phyloP scores from a whole-genome alignment of 2,329 filamentous ascomycete species.

The Stagonosporopsis rhizophila region DNA sequence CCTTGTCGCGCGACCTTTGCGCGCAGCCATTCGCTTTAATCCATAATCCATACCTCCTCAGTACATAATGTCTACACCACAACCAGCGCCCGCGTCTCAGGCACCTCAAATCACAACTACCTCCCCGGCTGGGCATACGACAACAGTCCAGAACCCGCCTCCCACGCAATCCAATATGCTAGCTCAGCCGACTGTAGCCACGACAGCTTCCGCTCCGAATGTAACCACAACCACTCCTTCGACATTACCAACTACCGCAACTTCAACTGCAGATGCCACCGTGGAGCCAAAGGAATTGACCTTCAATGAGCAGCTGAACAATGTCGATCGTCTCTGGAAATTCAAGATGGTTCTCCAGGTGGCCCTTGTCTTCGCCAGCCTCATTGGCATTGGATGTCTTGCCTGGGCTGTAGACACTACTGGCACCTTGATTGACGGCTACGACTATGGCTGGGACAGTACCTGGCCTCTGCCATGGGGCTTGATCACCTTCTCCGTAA shows the following conservation, averaged over 20 bases:
- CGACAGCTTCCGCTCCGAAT: background rate
- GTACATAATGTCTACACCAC: constrained; percentile 17
- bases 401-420: constrained; percentile 29
- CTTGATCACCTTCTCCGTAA: constrained; percentile 41
- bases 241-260: background rate
- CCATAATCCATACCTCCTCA: background rate
- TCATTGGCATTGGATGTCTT: constrained; percentile 44
- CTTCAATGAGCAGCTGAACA: constrained; percentile 36
- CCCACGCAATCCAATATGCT: background rate
- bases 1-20: constrained; percentile 3
- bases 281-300: constrained; percentile 12
- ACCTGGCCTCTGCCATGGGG: constrained; percentile 27
- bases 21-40: constrained; percentile 18
- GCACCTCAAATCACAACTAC: constrained; percentile 14
- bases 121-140: constrained; percentile 12
- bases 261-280: constrained; percentile 4
- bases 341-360: constrained; percentile 40
- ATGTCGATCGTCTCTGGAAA: constrained; percentile 39
- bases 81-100: constrained; percentile 1
- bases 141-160: background rate
- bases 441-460: constrained; percentile 24
- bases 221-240: background rate
- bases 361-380: constrained; percentile 30
- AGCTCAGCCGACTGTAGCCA: background rate
- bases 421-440: background rate